Evolutionary conservation across 495 filamentous ascomycete species (phyloP), one percentile per base, ranked within the genome.

Genomic region (Penicillium malachiteum): DNA sequence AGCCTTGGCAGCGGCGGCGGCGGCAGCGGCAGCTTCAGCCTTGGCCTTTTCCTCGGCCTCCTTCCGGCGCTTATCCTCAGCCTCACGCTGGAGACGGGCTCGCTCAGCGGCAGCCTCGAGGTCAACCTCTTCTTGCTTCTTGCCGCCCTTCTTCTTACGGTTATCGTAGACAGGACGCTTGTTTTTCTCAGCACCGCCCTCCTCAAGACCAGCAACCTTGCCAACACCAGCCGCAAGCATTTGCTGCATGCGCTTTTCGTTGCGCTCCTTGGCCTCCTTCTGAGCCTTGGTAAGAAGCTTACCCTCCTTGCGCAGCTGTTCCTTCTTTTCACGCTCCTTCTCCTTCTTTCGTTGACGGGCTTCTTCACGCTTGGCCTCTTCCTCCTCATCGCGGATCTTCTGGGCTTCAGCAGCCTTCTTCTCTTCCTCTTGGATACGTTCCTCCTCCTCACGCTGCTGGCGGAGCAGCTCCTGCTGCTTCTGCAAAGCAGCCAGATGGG

Each of bases 211-310:
- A 50, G 86, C 91, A 58, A 97, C 88, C 65, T 88, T 87, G 45
- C 61, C 66, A 55, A 86, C 85, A 60, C 92, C 92, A 33, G 91
- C 87, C 12, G 84, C 91, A 66, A 96, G 79, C 92, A 97, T 92
- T 72, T 97, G 95, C 81, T 96, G 84, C 62, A 96, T 79, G 52
- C 94, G 92, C 63, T 89, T 74, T 69, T 97, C 89, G 65, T 91
- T 88, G 56, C 84, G 83, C 30, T 85, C 84, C 70, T 93, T 88
- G 56, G 87, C 87, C 63, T 96, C 91, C 64, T 85, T 89, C 71
- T 99, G 92, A 31, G 93, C 90, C 71, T 96, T 94, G 58, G 92
- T 96, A 56, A 96, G 78, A 62, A 91, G 92, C 68, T 96, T 97
- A 64, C 95, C 95, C 72, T 96, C 92, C 68, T 84, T 92, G 77